Percentiles rank a stretch among this genome's conserved stretches.
These are phyloP conservation scores for Asterionellopsis glacialis DNA, from an alignment of 108 stramenopile species.

Conservation along the genomic window DNA sequence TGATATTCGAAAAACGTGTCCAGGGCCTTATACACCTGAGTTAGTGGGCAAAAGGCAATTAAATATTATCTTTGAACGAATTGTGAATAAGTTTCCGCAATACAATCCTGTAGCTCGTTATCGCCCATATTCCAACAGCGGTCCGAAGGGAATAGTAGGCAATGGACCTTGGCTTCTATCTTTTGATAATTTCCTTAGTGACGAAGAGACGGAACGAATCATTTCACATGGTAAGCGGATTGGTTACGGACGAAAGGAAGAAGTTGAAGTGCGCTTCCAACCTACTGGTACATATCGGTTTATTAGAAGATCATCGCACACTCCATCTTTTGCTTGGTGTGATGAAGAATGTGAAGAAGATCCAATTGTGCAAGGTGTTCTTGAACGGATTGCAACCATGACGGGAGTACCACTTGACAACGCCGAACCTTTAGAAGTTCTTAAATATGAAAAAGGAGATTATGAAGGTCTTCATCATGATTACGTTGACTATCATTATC, in stretches of 20 bases:
- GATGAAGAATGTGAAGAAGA: constrained; percentile 44
- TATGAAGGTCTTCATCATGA: constrained; percentile 63
- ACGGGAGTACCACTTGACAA: constrained; percentile 41
- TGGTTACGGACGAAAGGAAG: constrained; percentile 55
- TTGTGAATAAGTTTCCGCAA: constrained; percentile 9
- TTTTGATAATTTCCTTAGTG: constrained; percentile 68
- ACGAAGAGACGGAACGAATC: constrained; percentile 62
- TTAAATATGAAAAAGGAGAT: constrained; percentile 43
- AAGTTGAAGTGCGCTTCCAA: constrained; percentile 35
- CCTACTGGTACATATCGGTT: constrained; percentile 17
- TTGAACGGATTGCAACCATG: constrained; percentile 47
- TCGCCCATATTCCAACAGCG: constrained; percentile 16
- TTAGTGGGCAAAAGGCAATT: constrained; percentile 28
- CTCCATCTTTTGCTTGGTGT: constrained; percentile 71
- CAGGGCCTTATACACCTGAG: constrained; percentile 18
- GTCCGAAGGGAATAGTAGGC: constrained; percentile 22
- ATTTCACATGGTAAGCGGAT: constrained; percentile 52
- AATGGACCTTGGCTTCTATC: constrained; percentile 44
- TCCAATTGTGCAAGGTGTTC: constrained; percentile 29
- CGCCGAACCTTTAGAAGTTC: constrained; percentile 65
- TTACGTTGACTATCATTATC: constrained; percentile 34
- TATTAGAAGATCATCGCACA: constrained; percentile 38
- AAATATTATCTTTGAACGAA: constrained; percentile 33
- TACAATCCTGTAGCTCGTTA: constrained; percentile 18
- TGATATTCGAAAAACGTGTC: constrained; percentile 31